Conservation (phyloP, 768 basidiomycete genomes). For the Chalciporus sphaerocephalus region DNA sequence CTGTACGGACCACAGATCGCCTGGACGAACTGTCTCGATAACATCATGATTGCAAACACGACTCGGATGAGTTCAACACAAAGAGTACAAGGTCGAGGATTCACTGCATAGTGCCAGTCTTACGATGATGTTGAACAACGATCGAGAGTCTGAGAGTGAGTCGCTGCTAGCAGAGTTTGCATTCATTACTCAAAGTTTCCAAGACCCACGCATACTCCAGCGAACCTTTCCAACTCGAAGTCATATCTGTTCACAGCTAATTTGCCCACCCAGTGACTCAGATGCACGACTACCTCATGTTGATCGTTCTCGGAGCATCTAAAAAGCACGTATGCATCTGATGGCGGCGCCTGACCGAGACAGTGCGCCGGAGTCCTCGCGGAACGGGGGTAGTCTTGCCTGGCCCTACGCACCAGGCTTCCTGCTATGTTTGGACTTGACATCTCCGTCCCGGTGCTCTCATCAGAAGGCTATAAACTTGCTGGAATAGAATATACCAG, state of each 20-base stretch:
- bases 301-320: background rate
- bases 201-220: background rate
- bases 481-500: background rate
- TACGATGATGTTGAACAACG: too few species aligned
- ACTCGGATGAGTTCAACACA: too few species aligned
- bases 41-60: too few species aligned
- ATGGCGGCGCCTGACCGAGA: constrained; percentile 1
- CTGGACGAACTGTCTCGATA: too few species aligned
- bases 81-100: too few species aligned
- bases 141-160: too few species aligned
- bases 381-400: constrained; percentile 17
- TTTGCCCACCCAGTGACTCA: background rate
- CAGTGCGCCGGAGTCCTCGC: constrained; percentile 4
- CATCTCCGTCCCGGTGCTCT: constrained; percentile 14
- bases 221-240: too few species aligned
- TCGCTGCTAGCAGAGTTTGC: too few species aligned
- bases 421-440: constrained; percentile 19
- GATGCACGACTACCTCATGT: constrained; percentile 15
- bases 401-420: constrained; percentile 17
- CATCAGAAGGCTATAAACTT: constrained; percentile 19
- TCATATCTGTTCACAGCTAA: background rate
- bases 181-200: constrained; percentile 22
- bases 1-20: too few species aligned
- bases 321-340: constrained; percentile 5
- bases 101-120: too few species aligned